Evolutionary conservation across 2,329 filamentous ascomycete species (phyloP), one percentile per base, ranked within the genome.

Genomic region (Apiospora saccharicola): DNA sequence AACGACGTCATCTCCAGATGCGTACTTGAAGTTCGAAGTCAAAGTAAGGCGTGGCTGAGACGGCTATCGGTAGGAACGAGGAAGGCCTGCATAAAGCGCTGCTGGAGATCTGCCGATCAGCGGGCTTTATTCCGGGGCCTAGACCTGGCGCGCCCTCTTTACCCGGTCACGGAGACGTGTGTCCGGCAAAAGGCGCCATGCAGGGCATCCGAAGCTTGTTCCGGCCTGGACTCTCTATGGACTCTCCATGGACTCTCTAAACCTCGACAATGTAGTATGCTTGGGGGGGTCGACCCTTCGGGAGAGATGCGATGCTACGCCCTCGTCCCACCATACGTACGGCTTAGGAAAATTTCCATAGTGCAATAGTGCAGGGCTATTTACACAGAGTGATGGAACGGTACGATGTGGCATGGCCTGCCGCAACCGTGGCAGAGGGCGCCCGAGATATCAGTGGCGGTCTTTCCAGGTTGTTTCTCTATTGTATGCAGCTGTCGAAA

Each of bases 31-130:
- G 49, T 7, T 26, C 24, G 51, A 12, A 16, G 51, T 57, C 51
- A 7, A 57, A 8, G 51, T 14, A 16, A 57, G 24, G 26, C 51
- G 24, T 57, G 24, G 13, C 51, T 30, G 24, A 14, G 24, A 30
- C 26, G 26, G 7, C 7, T 41, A 24, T 30, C n/a, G 49, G 49
- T 8, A 30, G n/a, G 3, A 22, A 51, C 26, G 5, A 16, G 7
- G 8, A 61, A 37, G 4, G 16, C 53, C 30, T 22, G 24, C 26
- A 57, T 34, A 19, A 24, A 14, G 34, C 57, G 22, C 7, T 2
- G 3, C 57, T 64, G 34, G 6, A n/a, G 19, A 64, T 64, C 34
- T 64, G 57, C 57, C 57, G 57, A 64, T 64, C 57, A 64, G 57
- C 41, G 34, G 57, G 57, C 34, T 41, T 8, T 24, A 41, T 34